These are phyloP conservation scores for Calonectria pauciramosa DNA, from an alignment of 2,329 filamentous ascomycete species.

Conservation along the genomic window DNA sequence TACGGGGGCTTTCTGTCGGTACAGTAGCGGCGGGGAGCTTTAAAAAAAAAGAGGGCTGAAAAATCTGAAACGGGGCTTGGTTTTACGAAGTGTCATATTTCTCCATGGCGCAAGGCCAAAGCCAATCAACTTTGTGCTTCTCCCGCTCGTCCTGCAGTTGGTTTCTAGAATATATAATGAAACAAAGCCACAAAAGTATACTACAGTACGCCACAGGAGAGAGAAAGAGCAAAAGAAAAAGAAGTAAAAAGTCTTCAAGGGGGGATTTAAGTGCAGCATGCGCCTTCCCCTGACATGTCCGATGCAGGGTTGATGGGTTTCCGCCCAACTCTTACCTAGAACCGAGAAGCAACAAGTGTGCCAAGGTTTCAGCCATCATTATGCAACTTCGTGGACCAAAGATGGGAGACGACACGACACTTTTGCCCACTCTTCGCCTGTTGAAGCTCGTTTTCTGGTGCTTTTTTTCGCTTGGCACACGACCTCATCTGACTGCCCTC, in stretches of 20 bases:
- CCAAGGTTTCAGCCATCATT: conserved; percentile 7
- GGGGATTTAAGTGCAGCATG: not conserved
- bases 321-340: not conserved
- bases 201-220: not conserved
- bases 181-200: conserved; percentile 2
- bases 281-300: not conserved
- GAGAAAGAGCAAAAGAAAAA: not conserved
- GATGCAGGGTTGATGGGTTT: not conserved
- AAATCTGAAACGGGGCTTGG: not conserved
- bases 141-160: not conserved
- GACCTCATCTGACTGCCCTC: not conserved
- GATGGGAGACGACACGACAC: not conserved
- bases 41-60: not conserved
- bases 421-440: not conserved
- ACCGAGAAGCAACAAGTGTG: not conserved
- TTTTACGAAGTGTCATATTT: conserved; percentile 11
- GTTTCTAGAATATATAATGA: conserved; percentile 3
- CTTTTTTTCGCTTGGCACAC: not conserved
- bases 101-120: not conserved
- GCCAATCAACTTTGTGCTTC: not conserved
- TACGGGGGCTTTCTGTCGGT: conserved; percentile 29
- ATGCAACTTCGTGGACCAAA: not conserved
- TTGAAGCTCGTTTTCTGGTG: not conserved
- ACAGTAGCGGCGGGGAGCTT: not conserved
- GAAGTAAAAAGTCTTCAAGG: not conserved